These are phyloP conservation scores for Boletus edulis DNA, from an alignment of 768 basidiomycete genomes.

Conservation along the genomic window DNA sequence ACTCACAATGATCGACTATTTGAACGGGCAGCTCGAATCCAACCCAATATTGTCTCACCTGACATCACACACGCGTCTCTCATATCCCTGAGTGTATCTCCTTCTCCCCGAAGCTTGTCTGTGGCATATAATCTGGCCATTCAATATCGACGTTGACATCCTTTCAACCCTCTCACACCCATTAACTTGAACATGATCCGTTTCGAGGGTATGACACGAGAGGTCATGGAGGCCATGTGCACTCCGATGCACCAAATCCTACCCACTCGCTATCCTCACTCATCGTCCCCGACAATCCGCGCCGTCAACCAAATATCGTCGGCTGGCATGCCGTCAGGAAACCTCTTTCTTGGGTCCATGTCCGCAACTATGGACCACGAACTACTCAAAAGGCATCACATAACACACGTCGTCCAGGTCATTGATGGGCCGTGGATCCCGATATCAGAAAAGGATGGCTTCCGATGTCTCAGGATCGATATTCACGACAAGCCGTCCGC, in stretches of 20 bases:
- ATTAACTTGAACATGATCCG: constrained; percentile 57
- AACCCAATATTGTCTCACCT: constrained; percentile 8
- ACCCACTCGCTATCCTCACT: constrained; percentile 31
- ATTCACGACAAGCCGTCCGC: constrained; percentile 60
- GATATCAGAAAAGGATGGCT: constrained; percentile 41
- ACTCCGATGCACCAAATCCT: constrained; percentile 81
- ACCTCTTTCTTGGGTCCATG: constrained; percentile 69
- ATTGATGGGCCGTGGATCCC: constrained; percentile 67
- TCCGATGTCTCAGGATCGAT: constrained; percentile 61
- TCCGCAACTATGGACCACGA: constrained; percentile 56
- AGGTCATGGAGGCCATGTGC: constrained; percentile 82
- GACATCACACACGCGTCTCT: constrained; percentile 1
- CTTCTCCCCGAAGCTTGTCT: background rate
- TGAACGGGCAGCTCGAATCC: constrained; percentile 12
- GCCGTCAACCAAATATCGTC: constrained; percentile 12
- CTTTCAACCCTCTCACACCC: background rate
- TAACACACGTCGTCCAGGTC: constrained; percentile 64
- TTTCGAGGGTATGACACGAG: constrained; percentile 70
- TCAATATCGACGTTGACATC: background rate
- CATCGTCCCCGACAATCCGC: constrained; percentile 17
- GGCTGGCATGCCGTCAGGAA: constrained; percentile 35
- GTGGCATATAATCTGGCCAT: constrained; percentile 1
- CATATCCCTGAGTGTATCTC: background rate
- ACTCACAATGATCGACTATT: constrained; percentile 29
- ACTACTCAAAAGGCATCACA: constrained; percentile 46